Evolutionary conservation across 2,329 filamentous ascomycete species (phyloP).

Genomic region (Anthostomella pinea): DNA sequence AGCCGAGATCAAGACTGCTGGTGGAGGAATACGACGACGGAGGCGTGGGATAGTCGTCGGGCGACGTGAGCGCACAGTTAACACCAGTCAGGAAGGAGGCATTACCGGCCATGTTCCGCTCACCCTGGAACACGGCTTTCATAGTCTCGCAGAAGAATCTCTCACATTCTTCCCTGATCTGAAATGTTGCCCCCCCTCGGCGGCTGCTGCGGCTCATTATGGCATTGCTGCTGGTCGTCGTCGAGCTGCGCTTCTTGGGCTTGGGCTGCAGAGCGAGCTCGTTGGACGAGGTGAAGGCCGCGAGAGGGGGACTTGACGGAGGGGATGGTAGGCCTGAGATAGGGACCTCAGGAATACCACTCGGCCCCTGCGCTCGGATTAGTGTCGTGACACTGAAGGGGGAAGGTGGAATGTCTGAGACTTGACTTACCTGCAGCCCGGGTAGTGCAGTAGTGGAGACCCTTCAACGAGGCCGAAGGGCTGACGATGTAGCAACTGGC

Average conservation of each 20-base stretch:
- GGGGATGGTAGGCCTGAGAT: constrained; percentile 81
- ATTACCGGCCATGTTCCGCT: constrained; percentile 74
- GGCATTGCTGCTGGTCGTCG: constrained; percentile 22
- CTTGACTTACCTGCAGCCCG: constrained; percentile 66
- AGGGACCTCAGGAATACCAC: constrained; percentile 94
- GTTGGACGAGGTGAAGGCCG: constrained; percentile 66
- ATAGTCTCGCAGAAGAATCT: constrained; percentile 99
- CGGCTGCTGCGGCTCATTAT: constrained; percentile 48
- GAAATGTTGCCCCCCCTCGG: constrained; percentile 89
- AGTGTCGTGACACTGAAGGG: too few relatives aligned
- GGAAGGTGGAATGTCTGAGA: constrained; percentile 1
- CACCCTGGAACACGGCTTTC: constrained; percentile 92
- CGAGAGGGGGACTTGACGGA: constrained; percentile 85
- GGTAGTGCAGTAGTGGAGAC: constrained; percentile 95
- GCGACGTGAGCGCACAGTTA: constrained; percentile 49
- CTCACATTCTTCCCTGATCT: constrained; percentile 99
- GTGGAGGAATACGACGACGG: constrained; percentile 33
- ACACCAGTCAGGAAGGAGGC: constrained; percentile 87
- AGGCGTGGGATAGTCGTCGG: constrained; percentile 42
- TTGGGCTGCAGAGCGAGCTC: constrained; percentile 64
- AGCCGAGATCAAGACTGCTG: constrained; percentile 24
- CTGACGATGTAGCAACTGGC: constrained; percentile 90
- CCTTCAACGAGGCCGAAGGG: constrained; percentile 67
- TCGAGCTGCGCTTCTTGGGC: constrained; percentile 41
- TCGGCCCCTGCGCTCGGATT: constrained; percentile 61